phyloP scores from a whole-genome alignment of 805 yeast genomes.

The Candida chilensis region DNA sequence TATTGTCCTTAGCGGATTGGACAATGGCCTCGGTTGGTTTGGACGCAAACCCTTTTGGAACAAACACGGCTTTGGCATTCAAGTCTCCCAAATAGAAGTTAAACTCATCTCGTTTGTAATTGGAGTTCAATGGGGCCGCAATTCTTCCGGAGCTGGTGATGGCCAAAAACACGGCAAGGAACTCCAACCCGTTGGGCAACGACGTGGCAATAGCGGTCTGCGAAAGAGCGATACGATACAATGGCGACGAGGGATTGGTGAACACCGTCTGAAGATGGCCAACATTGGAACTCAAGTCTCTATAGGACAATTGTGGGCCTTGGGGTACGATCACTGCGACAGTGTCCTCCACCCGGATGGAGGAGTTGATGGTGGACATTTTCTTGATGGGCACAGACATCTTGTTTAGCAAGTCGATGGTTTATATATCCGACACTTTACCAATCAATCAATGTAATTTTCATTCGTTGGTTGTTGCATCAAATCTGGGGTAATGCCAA shows the following conservation, averaged over 20 bases:
- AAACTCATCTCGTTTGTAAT: conserved; percentile 51
- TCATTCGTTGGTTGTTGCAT: too few relatives aligned
- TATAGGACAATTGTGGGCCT: conserved; percentile 34
- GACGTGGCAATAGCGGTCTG: conserved; percentile 50
- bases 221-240: conserved; percentile 16
- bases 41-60: conserved; percentile 39
- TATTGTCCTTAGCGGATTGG: conserved; percentile 38
- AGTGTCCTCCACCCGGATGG: conserved; percentile 22
- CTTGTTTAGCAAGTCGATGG: too few relatives aligned
- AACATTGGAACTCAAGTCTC: conserved; percentile 30
- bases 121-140: conserved; percentile 65
- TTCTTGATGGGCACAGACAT: background rate
- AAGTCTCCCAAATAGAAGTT: conserved; percentile 58
- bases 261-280: conserved; percentile 42
- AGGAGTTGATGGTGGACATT: conserved; percentile 26
- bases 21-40: conserved; percentile 28
- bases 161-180: conserved; percentile 46
- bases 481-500: too few relatives aligned
- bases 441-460: too few relatives aligned
- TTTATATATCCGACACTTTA: too few relatives aligned
- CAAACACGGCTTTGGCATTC: conserved; percentile 46
- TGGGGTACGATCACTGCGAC: conserved; percentile 39
- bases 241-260: conserved; percentile 27
- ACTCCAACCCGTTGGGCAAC: conserved; percentile 52
- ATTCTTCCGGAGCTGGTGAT: conserved; percentile 45